Evolutionary conservation across 805 yeast genomes (phyloP).

Genomic region (Jamesozyma lodderae): DNA sequence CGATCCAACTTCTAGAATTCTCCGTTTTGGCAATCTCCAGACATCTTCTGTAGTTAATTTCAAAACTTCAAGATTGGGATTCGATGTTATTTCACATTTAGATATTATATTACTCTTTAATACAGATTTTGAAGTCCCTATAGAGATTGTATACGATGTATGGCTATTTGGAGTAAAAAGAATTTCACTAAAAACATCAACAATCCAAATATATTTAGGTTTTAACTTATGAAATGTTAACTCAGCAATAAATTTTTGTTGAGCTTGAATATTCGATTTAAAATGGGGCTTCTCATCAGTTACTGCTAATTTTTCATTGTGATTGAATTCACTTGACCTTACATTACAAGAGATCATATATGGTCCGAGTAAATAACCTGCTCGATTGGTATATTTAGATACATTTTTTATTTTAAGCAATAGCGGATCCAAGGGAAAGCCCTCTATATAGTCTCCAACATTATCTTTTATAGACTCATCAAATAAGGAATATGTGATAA

Average conservation of each 20-base stretch:
- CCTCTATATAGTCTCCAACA: not conserved
- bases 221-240: conserved; percentile 54
- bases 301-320: conserved; percentile 41
- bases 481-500: conserved; percentile 10
- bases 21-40: conserved; percentile 58
- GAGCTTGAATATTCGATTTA: conserved; percentile 62
- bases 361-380: conserved; percentile 72
- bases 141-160: conserved; percentile 50
- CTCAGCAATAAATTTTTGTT: conserved; percentile 54
- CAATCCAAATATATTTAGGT: conserved; percentile 50
- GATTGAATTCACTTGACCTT: conserved; percentile 43
- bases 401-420: conserved; percentile 55
- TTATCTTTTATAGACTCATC: not conserved
- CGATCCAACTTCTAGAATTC: too few relatives aligned
- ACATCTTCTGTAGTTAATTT: conserved; percentile 51
- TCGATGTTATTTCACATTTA: conserved; percentile 9
- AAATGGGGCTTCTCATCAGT: conserved; percentile 60
- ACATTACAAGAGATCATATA: conserved; percentile 64
- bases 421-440: conserved; percentile 23
- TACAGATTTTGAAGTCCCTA: conserved; percentile 16
- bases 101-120: not conserved
- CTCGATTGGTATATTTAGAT: conserved; percentile 42
- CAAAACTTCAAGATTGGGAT: conserved; percentile 37
- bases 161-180: conserved; percentile 53
- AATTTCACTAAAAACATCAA: conserved; percentile 64